These are phyloP conservation scores for Agroathelia rolfsii DNA, from an alignment of 1,284 basidiomycete species.

Conservation along the genomic window DNA sequence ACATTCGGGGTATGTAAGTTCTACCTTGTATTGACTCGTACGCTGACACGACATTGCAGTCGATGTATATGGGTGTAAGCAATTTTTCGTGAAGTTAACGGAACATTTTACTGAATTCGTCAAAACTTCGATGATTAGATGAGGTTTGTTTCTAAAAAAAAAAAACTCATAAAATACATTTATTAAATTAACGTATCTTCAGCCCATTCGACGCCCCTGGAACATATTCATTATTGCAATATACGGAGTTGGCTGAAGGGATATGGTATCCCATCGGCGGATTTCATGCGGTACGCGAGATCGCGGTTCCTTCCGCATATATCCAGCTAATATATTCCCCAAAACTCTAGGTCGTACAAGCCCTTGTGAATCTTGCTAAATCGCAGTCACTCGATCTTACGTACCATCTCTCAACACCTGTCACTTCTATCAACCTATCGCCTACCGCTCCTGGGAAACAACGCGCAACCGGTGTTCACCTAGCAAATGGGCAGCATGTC, in stretches of 20 bases:
- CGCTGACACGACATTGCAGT: constrained; percentile 1
- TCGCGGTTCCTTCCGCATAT: neutral
- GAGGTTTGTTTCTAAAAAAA: too few relatives aligned
- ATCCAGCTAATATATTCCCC: neutral
- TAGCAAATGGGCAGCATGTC: constrained; percentile 27
- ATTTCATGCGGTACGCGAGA: constrained; percentile 24
- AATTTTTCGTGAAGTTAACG: too few relatives aligned
- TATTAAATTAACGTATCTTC: too few relatives aligned
- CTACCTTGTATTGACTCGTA: neutral
- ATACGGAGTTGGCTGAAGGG: constrained; percentile 38
- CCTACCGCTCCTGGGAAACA: constrained; percentile 11
- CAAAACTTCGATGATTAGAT: too few relatives aligned
- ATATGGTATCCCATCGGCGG: constrained; percentile 43
- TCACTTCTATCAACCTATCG: too few relatives aligned
- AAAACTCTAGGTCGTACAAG: constrained; percentile 30
- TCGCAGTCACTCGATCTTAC: too few relatives aligned
- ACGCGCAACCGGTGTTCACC: constrained; percentile 27
- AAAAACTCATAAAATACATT: too few relatives aligned
- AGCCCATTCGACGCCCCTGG: constrained; percentile 38
- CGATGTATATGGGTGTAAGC: too few relatives aligned
- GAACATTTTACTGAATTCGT: too few relatives aligned
- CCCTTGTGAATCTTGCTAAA: too few relatives aligned
- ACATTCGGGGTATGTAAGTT: constrained; percentile 20
- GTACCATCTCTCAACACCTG: too few relatives aligned
- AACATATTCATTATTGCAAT: constrained; percentile 38